Conservation (phyloP, 805 yeast genomes). For the Barnettozyma populi region DNA sequence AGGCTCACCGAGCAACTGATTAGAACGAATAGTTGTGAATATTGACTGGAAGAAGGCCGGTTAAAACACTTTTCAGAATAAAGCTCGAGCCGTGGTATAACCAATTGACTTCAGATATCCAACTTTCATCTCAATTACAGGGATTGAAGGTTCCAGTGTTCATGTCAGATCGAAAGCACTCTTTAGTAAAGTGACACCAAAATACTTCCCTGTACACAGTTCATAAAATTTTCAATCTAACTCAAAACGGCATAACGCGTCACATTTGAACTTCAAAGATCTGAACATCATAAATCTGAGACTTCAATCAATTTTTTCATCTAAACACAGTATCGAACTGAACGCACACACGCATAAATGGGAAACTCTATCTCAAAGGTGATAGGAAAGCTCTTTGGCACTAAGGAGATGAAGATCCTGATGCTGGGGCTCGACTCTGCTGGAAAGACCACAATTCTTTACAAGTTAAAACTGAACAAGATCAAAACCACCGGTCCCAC, state of each 20-base stretch:
- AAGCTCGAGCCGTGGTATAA: background rate
- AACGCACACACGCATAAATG: background rate
- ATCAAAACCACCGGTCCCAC: slow-evolving; percentile 82
- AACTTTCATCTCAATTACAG: background rate
- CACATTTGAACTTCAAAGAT: background rate
- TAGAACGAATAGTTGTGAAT: too few relatives aligned
- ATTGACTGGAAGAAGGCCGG: too few relatives aligned
- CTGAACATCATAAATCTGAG: background rate
- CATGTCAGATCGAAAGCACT: background rate
- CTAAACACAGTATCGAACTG: background rate
- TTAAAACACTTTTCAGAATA: too few relatives aligned
- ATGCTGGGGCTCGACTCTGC: slow-evolving; percentile 94
- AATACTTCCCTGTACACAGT: too few relatives aligned
- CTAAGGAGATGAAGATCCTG: slow-evolving; percentile 57
- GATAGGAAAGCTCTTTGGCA: slow-evolving; percentile 42
- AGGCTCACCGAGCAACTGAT: too few relatives aligned
- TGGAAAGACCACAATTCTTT: slow-evolving; percentile 84
- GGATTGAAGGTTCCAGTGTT: background rate
- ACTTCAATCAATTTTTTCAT: too few relatives aligned
- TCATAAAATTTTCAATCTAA: background rate
- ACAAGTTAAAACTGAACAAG: slow-evolving; percentile 75
- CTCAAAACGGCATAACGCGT: background rate
- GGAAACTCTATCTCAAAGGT: slow-evolving; percentile 4
- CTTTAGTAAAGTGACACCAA: background rate
- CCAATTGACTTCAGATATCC: background rate